Percentiles rank a stretch among this genome's conserved stretches.
Evolutionary conservation across 2,329 filamentous ascomycete species (phyloP).

Genomic region (Pseudogymnoascus sp.): DNA sequence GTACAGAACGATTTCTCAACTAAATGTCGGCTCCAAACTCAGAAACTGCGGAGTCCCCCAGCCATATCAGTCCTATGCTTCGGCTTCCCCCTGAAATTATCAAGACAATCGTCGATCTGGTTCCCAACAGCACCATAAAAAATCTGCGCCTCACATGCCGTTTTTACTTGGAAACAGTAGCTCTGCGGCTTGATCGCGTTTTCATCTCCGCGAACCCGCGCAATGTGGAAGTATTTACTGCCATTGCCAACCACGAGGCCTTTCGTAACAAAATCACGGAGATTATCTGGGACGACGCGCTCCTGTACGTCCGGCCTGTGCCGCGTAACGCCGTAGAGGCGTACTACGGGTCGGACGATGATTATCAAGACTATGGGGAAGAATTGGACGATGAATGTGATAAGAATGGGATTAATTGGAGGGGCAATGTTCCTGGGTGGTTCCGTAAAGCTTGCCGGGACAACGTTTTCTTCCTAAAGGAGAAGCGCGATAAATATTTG

Average conservation of each 20-base stretch:
- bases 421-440: neutral
- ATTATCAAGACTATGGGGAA: neutral
- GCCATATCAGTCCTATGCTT: neutral
- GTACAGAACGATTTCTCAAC: neutral
- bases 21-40: neutral
- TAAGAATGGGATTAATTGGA: neutral
- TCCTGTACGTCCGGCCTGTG: neutral
- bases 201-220: conserved; percentile 34
- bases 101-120: conserved; percentile 8
- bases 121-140: conserved; percentile 25
- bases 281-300: conserved; percentile 33
- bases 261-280: conserved; percentile 29
- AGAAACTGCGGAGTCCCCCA: neutral
- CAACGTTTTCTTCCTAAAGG: neutral
- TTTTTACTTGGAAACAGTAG: conserved; percentile 12
- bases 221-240: conserved; percentile 31
- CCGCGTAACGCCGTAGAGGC: neutral
- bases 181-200: conserved; percentile 28
- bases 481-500: neutral
- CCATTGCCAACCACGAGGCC: conserved; percentile 29
- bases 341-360: neutral
- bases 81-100: conserved; percentile 12
- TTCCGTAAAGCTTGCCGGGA: neutral
- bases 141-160: conserved; percentile 22
- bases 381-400: neutral